Base-by-base conservation (phyloP, 108 stramenopile species). In the Epithemia pelagica region DNA sequence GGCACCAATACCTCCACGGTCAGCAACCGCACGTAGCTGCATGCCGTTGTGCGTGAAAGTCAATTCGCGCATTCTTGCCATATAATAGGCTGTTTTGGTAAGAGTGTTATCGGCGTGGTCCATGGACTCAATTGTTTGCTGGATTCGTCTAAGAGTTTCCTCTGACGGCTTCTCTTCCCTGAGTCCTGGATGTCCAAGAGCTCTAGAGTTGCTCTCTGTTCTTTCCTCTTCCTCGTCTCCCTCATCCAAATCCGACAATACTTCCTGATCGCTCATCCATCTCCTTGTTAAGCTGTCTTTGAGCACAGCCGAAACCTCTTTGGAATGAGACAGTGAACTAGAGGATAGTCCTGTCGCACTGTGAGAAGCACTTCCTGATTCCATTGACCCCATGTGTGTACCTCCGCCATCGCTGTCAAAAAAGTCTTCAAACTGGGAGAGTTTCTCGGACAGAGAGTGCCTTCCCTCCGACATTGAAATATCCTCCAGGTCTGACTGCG, bases 1-100 rank as follows among this genome's bases (percentile, higher is more conserved):
- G 10, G 69, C 73, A 61, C 74, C 58, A 10, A 79, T 29, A 20
- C 78, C 78, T 51, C 78, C 78, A 62, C 30, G 24, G 23, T 32
- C 30, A 10, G 62, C 62, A 32, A 63, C 37, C 32, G 21, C 32
- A 10, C 37, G 37, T 10, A 46, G 37, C 37, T 46, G 37, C 15
- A 15, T 10, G 37, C 10, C 15, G 15, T 46, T 46, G 37, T 46
- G 5, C 5, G 10, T 46, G 37, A 15, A 46, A 46, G 37, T 46
- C 15, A 46, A 46, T 5, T 46, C 37, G 15, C 37, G 37, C 37
- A 46, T 10, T 15, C 15, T 46, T 15, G 37, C 37, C 37, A 46
- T 46, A 46, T 46, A 46, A 46, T 46, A 46, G 37, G 37, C 37
- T 15, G 37, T 10, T 46, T 46, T 46, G 15, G 37, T 46, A 10